Evolutionary conservation across 495 filamentous ascomycete species (phyloP).

Genomic region (Daldinia vernicosa): DNA sequence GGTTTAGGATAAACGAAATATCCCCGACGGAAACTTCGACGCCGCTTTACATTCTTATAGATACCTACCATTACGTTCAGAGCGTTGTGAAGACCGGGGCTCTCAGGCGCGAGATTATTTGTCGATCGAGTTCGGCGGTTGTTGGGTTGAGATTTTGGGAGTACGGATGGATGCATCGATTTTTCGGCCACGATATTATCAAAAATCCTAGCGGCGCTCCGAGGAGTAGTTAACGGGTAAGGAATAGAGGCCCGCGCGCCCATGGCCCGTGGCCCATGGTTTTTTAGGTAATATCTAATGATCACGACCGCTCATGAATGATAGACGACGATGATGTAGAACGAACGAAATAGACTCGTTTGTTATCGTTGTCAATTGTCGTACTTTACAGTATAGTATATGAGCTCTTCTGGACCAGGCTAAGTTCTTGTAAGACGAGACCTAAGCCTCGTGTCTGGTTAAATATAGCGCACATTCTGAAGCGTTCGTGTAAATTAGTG

Average conservation of each 20-base stretch:
- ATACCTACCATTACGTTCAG: conserved; percentile 4
- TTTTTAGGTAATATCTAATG: conserved; percentile 37
- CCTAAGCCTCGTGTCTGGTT: not conserved
- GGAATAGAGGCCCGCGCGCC: not conserved
- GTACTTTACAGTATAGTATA: not conserved
- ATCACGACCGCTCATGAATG: conserved; percentile 47
- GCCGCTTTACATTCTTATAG: conserved; percentile 7
- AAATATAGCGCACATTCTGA: not conserved
- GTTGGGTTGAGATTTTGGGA: conserved; percentile 13
- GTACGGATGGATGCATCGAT: conserved; percentile 4
- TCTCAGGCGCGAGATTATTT: conserved; percentile 14
- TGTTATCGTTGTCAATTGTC: conserved; percentile 34
- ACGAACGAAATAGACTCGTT: conserved; percentile 44
- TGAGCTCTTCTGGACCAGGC: not conserved
- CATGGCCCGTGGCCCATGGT: no score
- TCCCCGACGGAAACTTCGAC: conserved; percentile 4
- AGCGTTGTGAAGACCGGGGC: conserved; percentile 7
- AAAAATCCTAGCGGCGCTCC: not conserved
- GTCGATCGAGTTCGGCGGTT: conserved; percentile 6
- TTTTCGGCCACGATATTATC: conserved; percentile 10
- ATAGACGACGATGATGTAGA: conserved; percentile 46
- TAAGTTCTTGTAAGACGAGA: not conserved
- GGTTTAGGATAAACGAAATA: conserved; percentile 1
- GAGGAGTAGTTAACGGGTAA: not conserved
- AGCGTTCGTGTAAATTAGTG: not conserved